Conservation (phyloP, 1,284 basidiomycete species). For the Coniferiporia weirii region DNA sequence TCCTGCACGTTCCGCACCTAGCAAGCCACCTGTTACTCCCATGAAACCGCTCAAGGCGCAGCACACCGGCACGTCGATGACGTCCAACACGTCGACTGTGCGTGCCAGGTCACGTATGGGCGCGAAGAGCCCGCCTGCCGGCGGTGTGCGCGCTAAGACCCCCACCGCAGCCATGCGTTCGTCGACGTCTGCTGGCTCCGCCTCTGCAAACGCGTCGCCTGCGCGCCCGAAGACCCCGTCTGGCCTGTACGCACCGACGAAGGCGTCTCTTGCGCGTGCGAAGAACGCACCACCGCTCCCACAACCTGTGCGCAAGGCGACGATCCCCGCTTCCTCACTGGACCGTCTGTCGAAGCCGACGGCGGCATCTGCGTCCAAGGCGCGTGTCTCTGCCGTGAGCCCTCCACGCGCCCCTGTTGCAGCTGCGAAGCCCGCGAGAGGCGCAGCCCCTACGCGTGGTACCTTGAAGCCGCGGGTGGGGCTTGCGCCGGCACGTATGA, state of each 20-base stretch:
- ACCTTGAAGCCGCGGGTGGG: constrained; percentile 24
- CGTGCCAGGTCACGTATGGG: constrained; percentile 32
- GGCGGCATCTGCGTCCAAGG: constrained; percentile 61
- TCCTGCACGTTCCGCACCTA: constrained; percentile 21
- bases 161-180: constrained; percentile 21
- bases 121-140: constrained; percentile 36
- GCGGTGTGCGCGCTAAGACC: constrained; percentile 44
- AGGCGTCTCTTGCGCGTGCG: constrained; percentile 65
- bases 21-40: no score
- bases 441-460: constrained; percentile 19
- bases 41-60: constrained; percentile 43
- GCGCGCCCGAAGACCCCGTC: constrained; percentile 27
- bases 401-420: constrained; percentile 24
- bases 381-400: constrained; percentile 26
- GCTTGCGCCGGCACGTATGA: constrained; percentile 16
- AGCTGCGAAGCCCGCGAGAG: constrained; percentile 21
- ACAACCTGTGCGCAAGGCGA: constrained; percentile 44
- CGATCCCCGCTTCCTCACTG: constrained; percentile 41
- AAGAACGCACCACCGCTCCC: constrained; percentile 46
- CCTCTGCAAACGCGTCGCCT: constrained; percentile 21
- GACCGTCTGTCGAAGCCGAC: constrained; percentile 72
- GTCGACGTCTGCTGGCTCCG: constrained; percentile 22
- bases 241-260: constrained; percentile 70
- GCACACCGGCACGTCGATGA: constrained; percentile 43
- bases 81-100: constrained; percentile 22